Conservation (phyloP, 768 basidiomycete genomes). For the Rhodotorula diobovata region DNA sequence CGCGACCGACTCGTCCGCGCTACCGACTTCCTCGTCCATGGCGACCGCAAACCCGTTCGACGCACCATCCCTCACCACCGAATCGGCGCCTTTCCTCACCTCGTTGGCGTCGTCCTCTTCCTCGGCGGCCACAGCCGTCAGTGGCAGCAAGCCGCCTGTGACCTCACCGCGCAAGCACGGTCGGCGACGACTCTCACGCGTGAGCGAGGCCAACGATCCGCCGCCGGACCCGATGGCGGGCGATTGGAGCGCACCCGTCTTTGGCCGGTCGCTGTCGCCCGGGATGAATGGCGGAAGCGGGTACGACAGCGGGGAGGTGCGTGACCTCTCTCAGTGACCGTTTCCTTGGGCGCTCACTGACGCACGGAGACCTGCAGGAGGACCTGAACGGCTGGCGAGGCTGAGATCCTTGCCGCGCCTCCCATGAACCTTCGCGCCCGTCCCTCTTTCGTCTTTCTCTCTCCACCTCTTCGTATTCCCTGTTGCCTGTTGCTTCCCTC, state of each 20-base stretch:
- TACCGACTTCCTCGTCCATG: background rate
- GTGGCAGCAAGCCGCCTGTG: background rate
- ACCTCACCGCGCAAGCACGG: background rate
- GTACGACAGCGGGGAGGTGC: conserved; percentile 29
- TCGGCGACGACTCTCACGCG: conserved; percentile 2
- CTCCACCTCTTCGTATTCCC: background rate
- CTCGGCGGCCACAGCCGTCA: background rate
- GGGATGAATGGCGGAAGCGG: conserved; percentile 23
- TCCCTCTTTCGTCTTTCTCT: background rate
- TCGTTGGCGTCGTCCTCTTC: background rate
- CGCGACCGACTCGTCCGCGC: conserved; percentile 5
- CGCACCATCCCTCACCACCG: conserved; percentile 6
- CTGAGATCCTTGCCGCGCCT: background rate
- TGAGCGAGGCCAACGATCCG: conserved; percentile 15
- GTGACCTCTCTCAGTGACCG: background rate
- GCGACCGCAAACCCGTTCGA: background rate
- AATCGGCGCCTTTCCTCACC: conserved; percentile 8
- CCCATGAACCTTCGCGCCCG: background rate
- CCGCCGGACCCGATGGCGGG: conserved; percentile 33
- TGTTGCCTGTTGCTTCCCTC: background rate
- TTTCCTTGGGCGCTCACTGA: background rate
- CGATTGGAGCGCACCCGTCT: conserved; percentile 30
- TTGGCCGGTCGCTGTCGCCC: conserved; percentile 12
- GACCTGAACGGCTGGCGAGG: background rate
- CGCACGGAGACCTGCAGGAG: background rate